These are phyloP conservation scores for Guadua angustifolia DNA, from an alignment of 176 grass and related monocot species.

Conservation along the genomic window DNA sequence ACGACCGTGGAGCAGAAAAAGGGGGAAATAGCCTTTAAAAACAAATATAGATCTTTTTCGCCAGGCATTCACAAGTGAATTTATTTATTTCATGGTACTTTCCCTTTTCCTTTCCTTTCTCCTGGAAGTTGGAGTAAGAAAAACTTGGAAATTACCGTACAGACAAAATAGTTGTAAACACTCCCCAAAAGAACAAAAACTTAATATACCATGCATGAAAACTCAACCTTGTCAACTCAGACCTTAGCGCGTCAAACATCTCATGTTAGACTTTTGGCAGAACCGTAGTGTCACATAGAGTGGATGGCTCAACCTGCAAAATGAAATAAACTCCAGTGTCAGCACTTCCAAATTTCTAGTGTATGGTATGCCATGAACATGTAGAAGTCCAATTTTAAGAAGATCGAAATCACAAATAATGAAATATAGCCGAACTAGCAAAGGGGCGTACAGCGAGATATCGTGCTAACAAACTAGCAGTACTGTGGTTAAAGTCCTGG, in stretches of 20 bases:
- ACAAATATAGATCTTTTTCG: neutral
- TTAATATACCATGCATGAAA: neutral
- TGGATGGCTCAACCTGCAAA: slow-evolving; percentile 59
- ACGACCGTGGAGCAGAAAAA: neutral
- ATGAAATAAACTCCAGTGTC: neutral
- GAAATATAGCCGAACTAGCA: neutral
- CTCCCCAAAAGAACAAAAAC: slow-evolving; percentile 4
- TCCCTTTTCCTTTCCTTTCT: neutral
- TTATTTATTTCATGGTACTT: slow-evolving; percentile 24
- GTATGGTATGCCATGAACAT: neutral
- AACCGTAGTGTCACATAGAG: slow-evolving; percentile 48
- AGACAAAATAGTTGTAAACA: slow-evolving; percentile 6
- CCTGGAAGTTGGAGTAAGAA: neutral
- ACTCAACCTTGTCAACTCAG: neutral
- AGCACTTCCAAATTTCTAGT: neutral
- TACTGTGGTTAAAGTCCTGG: slow-evolving; percentile 45
- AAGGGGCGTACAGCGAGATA: slow-evolving; percentile 31
- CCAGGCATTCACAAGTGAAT: neutral
- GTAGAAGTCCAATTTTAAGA: neutral
- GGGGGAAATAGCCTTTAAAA: neutral
- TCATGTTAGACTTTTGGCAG: slow-evolving; percentile 53
- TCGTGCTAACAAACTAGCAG: slow-evolving; percentile 32
- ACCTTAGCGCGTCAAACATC: slow-evolving; percentile 13
- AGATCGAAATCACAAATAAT: slow-evolving; percentile 5
- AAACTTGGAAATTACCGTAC: slow-evolving; percentile 43